phyloP scores from a whole-genome alignment of 257 asterid genomes.

The Solanum pimpinellifolium region DNA sequence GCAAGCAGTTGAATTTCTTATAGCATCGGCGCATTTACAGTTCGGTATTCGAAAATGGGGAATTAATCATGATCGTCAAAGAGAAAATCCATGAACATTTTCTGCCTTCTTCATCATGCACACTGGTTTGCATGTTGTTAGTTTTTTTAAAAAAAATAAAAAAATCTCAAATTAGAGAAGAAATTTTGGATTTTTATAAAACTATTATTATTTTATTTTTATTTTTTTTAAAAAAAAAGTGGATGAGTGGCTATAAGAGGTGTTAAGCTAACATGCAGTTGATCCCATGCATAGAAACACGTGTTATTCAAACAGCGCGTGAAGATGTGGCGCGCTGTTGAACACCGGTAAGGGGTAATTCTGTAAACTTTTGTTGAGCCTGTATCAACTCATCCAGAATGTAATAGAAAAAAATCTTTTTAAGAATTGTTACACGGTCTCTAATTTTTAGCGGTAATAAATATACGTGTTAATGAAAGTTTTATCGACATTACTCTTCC shows the following conservation, averaged over 20 bases:
- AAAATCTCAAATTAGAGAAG: background rate
- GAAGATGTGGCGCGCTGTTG: background rate
- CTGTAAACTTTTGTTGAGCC: background rate
- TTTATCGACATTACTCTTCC: no score
- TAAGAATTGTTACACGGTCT: background rate
- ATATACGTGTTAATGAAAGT: no score
- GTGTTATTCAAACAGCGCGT: background rate
- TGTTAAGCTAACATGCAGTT: background rate
- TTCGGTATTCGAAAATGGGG: conserved; percentile 77
- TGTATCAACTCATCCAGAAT: background rate
- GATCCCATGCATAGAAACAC: background rate
- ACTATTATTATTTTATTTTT: no score
- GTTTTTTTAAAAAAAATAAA: background rate
- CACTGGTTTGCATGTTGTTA: background rate
- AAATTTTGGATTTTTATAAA: no score
- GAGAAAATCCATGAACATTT: background rate
- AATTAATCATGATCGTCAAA: conserved; percentile 31
- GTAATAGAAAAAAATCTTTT: background rate
- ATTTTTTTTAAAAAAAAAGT: background rate
- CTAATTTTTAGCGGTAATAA: background rate
- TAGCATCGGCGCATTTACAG: conserved; percentile 58
- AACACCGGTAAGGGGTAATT: background rate
- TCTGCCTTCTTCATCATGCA: background rate
- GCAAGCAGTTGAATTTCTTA: conserved; percentile 66
- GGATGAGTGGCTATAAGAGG: background rate